Percentiles rank a stretch among this genome's conserved stretches.
Conservation (phyloP, 345 rosid species). For the Turnera subulata region DNA sequence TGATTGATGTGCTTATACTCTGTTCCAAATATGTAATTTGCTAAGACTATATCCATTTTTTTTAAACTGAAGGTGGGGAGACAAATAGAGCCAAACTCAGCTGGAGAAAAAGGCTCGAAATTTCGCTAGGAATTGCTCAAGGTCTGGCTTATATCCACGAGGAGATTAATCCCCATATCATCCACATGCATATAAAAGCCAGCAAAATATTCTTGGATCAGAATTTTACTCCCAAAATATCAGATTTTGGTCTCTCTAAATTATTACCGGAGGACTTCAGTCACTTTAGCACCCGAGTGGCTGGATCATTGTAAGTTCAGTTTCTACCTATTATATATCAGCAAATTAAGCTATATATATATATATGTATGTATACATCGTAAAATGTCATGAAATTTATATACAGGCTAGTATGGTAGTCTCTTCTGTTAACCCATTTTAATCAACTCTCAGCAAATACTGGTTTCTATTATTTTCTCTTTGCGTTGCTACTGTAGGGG, state of each 20-base stretch:
- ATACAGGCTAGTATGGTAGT: no score
- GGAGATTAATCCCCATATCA: slow-evolving; percentile 31
- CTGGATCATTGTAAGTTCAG: slow-evolving; percentile 41
- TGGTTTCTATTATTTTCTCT: no score
- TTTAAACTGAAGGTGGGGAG: slow-evolving; percentile 15
- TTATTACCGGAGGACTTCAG: slow-evolving; percentile 23
- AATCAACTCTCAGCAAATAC: no score
- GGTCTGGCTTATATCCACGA: slow-evolving; percentile 45
- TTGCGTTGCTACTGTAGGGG: no score
- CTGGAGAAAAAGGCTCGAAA: slow-evolving; percentile 28
- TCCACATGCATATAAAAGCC: slow-evolving; percentile 42
- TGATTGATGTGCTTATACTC: no score
- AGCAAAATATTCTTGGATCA: slow-evolving; percentile 42
- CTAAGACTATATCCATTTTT: neutral
- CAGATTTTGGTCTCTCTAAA: slow-evolving; percentile 44
- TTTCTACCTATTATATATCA: no score
- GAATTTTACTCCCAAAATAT: slow-evolving; percentile 33
- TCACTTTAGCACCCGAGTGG: slow-evolving; percentile 34
- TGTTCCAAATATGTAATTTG: neutral
- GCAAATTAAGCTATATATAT: no score
- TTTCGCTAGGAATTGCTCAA: slow-evolving; percentile 28
- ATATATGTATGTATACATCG: no score
- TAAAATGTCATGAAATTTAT: no score
- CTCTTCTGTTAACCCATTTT: no score
- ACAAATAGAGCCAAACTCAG: slow-evolving; percentile 20